phyloP scores from a whole-genome alignment of 345 rosid species.

The Luvunga scandens region DNA sequence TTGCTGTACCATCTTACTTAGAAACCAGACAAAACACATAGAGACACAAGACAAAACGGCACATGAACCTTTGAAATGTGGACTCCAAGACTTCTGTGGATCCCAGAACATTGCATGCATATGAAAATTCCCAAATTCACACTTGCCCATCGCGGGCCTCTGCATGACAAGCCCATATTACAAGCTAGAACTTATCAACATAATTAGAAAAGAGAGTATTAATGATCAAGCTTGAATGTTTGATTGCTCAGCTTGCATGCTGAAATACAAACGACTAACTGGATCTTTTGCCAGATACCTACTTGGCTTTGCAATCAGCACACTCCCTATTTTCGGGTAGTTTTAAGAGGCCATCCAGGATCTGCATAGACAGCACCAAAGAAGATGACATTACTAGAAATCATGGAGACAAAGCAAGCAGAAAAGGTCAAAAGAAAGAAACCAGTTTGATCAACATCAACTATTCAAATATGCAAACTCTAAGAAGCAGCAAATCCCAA shows the following conservation, averaged over 20 bases:
- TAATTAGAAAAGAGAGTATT: not conserved
- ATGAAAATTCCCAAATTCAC: slow-evolving; percentile 96
- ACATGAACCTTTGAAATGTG: slow-evolving; percentile 82
- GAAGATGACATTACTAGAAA: not conserved
- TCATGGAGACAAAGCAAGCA: not conserved
- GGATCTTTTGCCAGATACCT: slow-evolving; percentile 25
- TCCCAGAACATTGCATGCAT: slow-evolving; percentile 95
- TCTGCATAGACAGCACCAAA: slow-evolving; percentile 38
- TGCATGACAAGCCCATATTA: slow-evolving; percentile 33
- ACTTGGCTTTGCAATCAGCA: slow-evolving; percentile 97
- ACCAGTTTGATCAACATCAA: not conserved
- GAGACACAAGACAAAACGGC: not conserved
- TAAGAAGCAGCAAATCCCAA: not conserved
- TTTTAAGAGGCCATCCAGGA: slow-evolving; percentile 83
- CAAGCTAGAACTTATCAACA: slow-evolving; percentile 1
- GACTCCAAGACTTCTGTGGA: slow-evolving; percentile 92
- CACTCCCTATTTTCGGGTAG: slow-evolving; percentile 86
- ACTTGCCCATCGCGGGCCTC: slow-evolving; percentile 97
- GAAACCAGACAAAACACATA: not conserved
- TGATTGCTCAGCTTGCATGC: not conserved
- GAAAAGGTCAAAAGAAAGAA: not conserved
- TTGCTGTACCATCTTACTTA: not conserved
- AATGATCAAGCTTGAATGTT: not conserved
- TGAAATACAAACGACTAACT: not conserved
- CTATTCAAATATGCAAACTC: not conserved